Evolutionary conservation across 139 green algal genomes (phyloP), one percentile per base, ranked within the genome.

Genomic region (Chlorella ohadii): DNA sequence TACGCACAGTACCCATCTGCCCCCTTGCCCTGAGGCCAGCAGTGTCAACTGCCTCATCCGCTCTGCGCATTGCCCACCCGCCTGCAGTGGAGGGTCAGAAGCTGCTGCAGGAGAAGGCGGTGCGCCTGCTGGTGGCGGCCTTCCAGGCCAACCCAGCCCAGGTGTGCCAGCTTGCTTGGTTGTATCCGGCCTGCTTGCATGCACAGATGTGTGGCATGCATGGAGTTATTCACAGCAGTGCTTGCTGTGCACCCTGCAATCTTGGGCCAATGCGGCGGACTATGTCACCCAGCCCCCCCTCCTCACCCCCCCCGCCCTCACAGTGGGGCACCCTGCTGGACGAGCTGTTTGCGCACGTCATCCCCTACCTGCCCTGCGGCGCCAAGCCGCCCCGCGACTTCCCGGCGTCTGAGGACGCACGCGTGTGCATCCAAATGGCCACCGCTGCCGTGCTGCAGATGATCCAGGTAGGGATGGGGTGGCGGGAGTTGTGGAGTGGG

Each of bases 391-490:
- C 80, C 15, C 64, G 86, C 22, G 79, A 73, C 36, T 89, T 87
- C 59, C 56, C 77, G 17, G 64, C 84, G 13, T 70, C 73, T 0
- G 63, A 78, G 72, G 59, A 86, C 17, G 61, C 41, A 20, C 41
- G 67, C 51, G 59, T 87, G 15, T 72, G 61, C 72, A 92, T 97
- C 27, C 89, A 93, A 79, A 83, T 93, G 64, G 39, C 89, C 7
- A 88, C 88, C 0, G 93, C 94, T 4, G 82, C 95, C 22, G 41
- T 97, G 66, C 68, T 96, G 82, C 91, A 95, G 84, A 88, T 95
- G 86, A 77, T 97, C 55, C 92, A 97, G 92, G 90, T 88, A 39
- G n/a, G 68, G 55, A 33, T 55, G 34, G n/a, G 33, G 31, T 51
- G 44, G 44, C 44, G 2, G 34, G 51, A 20, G 44, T 39, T 7